These are phyloP conservation scores for Aspergillus fumigatus DNA, from an alignment of 2,329 filamentous ascomycete species.

Conservation along the genomic window DNA sequence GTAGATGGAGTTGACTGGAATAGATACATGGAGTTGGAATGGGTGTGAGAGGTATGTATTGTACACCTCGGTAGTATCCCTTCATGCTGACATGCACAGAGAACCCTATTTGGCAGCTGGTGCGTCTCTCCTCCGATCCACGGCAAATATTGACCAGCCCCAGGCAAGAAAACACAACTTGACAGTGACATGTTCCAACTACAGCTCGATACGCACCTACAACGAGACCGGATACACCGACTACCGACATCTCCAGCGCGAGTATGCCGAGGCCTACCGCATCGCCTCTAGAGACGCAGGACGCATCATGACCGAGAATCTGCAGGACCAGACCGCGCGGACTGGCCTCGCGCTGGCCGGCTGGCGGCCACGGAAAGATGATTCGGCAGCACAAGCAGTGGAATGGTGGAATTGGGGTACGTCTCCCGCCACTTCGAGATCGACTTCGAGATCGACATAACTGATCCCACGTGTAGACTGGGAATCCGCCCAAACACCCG, in stretches of 20 bases:
- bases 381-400: constrained; percentile 54
- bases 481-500: constrained; percentile 56
- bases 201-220: constrained; percentile 55
- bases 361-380: constrained; percentile 54
- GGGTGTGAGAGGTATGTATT: constrained; percentile 15
- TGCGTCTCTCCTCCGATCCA: not conserved
- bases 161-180: constrained; percentile 55
- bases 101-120: constrained; percentile 56
- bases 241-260: constrained; percentile 48
- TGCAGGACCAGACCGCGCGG: constrained; percentile 59
- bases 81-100: constrained; percentile 8
- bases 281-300: constrained; percentile 52
- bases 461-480: constrained; percentile 42
- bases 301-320: constrained; percentile 52
- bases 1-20: not conserved
- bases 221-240: constrained; percentile 53
- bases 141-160: not conserved
- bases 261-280: constrained; percentile 46
- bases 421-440: constrained; percentile 1
- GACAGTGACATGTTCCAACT: constrained; percentile 55
- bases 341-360: constrained; percentile 56
- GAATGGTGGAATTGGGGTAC: constrained; percentile 55
- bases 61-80: no score
- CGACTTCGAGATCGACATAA: not conserved
- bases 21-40: constrained; percentile 41